Evolutionary conservation across 495 filamentous ascomycete species (phyloP).

Genomic region (Lineolata rhizophorae): DNA sequence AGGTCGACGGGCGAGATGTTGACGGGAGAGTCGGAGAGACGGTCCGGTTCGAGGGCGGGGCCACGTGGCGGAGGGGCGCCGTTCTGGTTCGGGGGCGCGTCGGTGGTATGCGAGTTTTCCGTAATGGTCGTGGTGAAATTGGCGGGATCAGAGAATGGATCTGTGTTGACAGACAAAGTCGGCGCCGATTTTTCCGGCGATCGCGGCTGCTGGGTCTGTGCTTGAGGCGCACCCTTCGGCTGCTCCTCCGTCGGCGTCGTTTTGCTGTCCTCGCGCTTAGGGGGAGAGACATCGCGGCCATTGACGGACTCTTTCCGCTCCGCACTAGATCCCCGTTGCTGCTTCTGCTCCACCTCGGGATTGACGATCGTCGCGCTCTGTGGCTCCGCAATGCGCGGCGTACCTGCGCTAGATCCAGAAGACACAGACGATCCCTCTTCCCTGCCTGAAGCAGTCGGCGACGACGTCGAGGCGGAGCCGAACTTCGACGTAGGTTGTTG

Average conservation of each 20-base stretch:
- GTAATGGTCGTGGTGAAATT: no score
- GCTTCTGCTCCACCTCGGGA: not conserved
- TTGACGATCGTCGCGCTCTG: not conserved
- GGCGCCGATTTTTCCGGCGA: slow-evolving; percentile 23
- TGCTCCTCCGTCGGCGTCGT: slow-evolving; percentile 12
- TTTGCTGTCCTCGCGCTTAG: slow-evolving; percentile 6
- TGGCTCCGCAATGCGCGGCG: not conserved
- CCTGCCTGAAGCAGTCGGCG: slow-evolving; percentile 6
- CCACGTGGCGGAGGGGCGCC: slow-evolving; percentile 7
- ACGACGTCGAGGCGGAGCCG: slow-evolving; percentile 2
- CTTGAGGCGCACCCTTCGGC: slow-evolving; percentile 4
- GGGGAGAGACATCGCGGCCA: slow-evolving; percentile 1
- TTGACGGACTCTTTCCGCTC: not conserved
- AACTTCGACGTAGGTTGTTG: slow-evolving; percentile 15
- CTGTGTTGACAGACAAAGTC: slow-evolving; percentile 23
- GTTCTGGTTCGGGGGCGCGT: not conserved
- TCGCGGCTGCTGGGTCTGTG: slow-evolving; percentile 26
- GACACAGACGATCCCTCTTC: not conserved
- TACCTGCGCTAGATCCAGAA: not conserved
- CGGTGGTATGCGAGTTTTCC: not conserved
- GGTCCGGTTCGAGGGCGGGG: slow-evolving; percentile 17
- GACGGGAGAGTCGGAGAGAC: slow-evolving; percentile 57
- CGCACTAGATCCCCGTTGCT: not conserved
- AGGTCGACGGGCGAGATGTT: slow-evolving; percentile 30
- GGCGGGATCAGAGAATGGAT: slow-evolving; percentile 20